Evolutionary conservation across 805 yeast genomes (phyloP).

Genomic region (Kuraishia ogatae): DNA sequence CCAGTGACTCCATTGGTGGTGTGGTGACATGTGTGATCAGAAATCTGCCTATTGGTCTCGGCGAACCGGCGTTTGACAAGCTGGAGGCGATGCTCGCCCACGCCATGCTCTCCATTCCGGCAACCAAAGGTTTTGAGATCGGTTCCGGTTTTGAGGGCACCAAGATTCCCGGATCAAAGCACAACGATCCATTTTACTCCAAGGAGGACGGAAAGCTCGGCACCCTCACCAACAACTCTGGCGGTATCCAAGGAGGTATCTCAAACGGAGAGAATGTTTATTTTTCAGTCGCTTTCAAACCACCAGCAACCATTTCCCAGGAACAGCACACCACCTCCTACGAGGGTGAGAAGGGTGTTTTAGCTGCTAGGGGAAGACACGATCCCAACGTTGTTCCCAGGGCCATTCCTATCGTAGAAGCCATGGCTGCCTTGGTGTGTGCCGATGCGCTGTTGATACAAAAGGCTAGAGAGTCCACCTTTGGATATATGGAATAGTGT

Average conservation of each 20-base stretch:
- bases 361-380: constrained; percentile 96
- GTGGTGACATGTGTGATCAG: constrained; percentile 95
- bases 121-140: constrained; percentile 95
- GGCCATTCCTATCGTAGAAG: constrained; percentile 97
- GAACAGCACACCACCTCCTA: constrained; percentile 85
- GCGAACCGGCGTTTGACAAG: constrained; percentile 97
- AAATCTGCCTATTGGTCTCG: constrained; percentile 91
- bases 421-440: constrained; percentile 93
- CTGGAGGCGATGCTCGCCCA: constrained; percentile 93
- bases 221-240: constrained; percentile 86
- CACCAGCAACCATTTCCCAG: constrained; percentile 95
- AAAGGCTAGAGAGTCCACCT: constrained; percentile 66
- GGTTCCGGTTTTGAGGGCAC: constrained; percentile 96
- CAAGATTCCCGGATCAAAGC: constrained; percentile 83
- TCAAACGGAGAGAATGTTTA: constrained; percentile 92
- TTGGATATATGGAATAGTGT: constrained; percentile 10
- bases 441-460: constrained; percentile 84
- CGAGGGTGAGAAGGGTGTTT: constrained; percentile 78
- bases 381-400: constrained; percentile 98
- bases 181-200: constrained; percentile 77
- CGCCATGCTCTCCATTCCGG: constrained; percentile 96
- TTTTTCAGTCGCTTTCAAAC: constrained; percentile 93
- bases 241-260: constrained; percentile 98
- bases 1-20: constrained; percentile 93
- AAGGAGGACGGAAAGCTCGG: constrained; percentile 59